A percentile compares a stretch with the other conserved stretches of the same genome.
These are phyloP conservation scores for Cystobasidium slooffiae DNA, from an alignment of 1,284 basidiomycete species.

Conservation along the genomic window DNA sequence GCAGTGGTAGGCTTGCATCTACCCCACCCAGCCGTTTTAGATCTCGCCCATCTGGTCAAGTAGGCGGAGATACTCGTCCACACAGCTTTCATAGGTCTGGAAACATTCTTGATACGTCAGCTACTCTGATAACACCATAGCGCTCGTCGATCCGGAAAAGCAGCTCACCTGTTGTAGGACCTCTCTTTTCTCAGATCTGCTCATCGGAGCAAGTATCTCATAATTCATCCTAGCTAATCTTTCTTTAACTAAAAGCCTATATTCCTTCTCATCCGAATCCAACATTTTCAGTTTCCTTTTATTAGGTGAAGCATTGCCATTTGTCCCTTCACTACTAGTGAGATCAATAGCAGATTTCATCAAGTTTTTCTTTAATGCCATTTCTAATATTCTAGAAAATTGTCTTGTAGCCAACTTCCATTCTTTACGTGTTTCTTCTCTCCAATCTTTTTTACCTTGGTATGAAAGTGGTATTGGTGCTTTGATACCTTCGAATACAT, in stretches of 20 bases:
- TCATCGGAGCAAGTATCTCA: conserved; percentile 55
- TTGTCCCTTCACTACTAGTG: conserved; percentile 26
- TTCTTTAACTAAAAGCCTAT: conserved; percentile 71
- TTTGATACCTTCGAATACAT: conserved; percentile 66
- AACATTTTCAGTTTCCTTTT: conserved; percentile 18
- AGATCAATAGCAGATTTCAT: conserved; percentile 70
- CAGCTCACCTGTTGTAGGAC: conserved; percentile 25
- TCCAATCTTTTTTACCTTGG: conserved; percentile 72
- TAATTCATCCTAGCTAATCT: conserved; percentile 92
- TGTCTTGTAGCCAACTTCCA: conserved; percentile 94
- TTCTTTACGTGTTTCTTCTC: conserved; percentile 74
- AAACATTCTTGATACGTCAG: not conserved
- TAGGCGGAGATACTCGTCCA: conserved; percentile 39
- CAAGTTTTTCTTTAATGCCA: conserved; percentile 79
- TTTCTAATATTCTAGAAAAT: conserved; percentile 88
- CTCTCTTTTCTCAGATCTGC: conserved; percentile 25
- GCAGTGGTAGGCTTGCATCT: too few relatives aligned
- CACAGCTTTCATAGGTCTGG: conserved; percentile 35
- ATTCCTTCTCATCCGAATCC: conserved; percentile 42
- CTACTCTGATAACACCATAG: too few relatives aligned
- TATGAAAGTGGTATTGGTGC: conserved; percentile 65
- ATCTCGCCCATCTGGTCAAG: conserved; percentile 40
- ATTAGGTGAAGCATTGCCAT: conserved; percentile 16
- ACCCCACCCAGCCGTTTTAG: not conserved
- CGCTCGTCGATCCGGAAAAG: not conserved